A percentile compares a stretch with the other conserved stretches of the same genome.
phyloP scores from a whole-genome alignment of 306 rosid genomes.

The Trifolium pratense region DNA sequence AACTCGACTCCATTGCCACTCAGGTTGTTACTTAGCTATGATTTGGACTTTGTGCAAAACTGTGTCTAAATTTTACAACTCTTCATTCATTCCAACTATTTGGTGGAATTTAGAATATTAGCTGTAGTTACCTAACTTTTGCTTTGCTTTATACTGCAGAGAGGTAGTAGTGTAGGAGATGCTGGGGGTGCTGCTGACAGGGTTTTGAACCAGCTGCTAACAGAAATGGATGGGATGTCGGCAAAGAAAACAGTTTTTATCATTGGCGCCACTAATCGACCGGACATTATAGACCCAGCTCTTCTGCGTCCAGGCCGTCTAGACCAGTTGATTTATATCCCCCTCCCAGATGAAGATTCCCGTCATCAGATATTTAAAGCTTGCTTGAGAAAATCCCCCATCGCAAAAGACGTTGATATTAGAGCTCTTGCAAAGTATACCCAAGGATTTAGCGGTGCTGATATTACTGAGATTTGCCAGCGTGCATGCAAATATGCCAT shows the following conservation, averaged over 20 bases:
- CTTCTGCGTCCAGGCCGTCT: constrained; percentile 98
- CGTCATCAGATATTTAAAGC: constrained; percentile 86
- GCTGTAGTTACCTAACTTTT: constrained; percentile 3
- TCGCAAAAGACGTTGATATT: constrained; percentile 87
- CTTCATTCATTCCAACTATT: constrained; percentile 29
- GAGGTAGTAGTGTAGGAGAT: constrained; percentile 96
- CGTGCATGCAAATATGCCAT: constrained; percentile 97
- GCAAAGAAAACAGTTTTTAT: constrained; percentile 97
- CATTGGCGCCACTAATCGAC: constrained; percentile 96
- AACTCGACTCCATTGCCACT: constrained; percentile 97
- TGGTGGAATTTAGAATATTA: background rate
- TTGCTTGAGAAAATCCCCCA: constrained; percentile 90
- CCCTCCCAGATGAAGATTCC: constrained; percentile 97
- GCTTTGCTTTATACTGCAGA: constrained; percentile 58
- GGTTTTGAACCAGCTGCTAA: constrained; percentile 93
- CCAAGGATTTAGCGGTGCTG: constrained; percentile 98
- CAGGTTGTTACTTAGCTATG: constrained; percentile 64
- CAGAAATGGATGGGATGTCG: constrained; percentile 98
- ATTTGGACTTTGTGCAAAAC: constrained; percentile 17
- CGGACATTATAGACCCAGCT: constrained; percentile 96
- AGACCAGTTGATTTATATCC: constrained; percentile 94
- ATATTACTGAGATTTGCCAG: constrained; percentile 95
- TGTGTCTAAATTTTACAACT: background rate
- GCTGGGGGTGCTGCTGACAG: constrained; percentile 99
- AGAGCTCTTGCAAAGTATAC: constrained; percentile 97